phyloP scores from a whole-genome alignment of 257 asterid species.

The Fraxinus quadrangulata region DNA sequence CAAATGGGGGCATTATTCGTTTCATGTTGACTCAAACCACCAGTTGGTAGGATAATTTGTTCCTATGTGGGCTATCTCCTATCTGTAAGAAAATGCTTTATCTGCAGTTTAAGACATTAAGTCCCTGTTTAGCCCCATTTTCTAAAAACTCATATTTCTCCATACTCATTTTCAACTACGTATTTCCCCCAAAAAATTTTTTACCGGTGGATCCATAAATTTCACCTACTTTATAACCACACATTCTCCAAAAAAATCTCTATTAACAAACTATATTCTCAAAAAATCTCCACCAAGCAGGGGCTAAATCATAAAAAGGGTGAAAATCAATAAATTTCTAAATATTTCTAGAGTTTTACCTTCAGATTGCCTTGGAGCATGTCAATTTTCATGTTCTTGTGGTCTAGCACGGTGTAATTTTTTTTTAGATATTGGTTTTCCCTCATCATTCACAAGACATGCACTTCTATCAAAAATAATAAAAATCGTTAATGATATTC shows the following conservation, averaged over 20 bases:
- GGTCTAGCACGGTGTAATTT: not conserved
- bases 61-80: not conserved
- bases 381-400: not conserved
- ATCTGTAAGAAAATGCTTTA: not conserved
- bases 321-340: not conserved
- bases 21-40: not conserved
- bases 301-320: not conserved
- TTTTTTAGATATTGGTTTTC: not conserved
- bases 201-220: too few relatives aligned
- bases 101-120: slow-evolving; percentile 1
- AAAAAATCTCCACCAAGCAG: too few relatives aligned
- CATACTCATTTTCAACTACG: too few relatives aligned
- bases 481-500: not conserved
- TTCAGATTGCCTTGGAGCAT: not conserved
- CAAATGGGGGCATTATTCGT: not conserved
- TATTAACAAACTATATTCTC: too few relatives aligned
- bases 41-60: not conserved
- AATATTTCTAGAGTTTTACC: not conserved
- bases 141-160: too few relatives aligned
- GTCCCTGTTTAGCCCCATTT: too few relatives aligned
- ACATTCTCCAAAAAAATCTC: too few relatives aligned
- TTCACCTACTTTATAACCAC: too few relatives aligned
- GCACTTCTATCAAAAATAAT: not conserved
- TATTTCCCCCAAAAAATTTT: too few relatives aligned
- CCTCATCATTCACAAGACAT: not conserved